Base-by-base conservation (phyloP, 495 filamentous ascomycete genomes). In the Xylona heveae region DNA sequence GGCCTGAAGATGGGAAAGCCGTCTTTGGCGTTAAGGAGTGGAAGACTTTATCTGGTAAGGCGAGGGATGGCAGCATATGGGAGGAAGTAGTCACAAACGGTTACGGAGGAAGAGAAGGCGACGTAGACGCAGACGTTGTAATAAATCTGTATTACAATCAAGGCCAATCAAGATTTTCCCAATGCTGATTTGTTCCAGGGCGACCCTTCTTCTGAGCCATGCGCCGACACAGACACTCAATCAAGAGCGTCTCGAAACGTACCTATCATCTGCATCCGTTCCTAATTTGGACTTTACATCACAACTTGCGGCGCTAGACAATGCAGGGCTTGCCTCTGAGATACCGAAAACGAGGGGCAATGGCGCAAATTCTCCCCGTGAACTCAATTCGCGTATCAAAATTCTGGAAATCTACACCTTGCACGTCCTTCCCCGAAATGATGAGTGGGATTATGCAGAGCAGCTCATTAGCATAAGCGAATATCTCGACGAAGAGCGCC, bases 351-450 rank as follows among this genome's bases (percentile, higher is more conserved):
- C 41, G 41, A 15, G 53, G n/a, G n/a, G 53, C 10, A 62, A 56
- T 40, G 76, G 75, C 36, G 71, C 79, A 17, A 66, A 75, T 40
- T 84, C 78, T 0, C 80, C 81, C 0, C 71, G 28, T 30, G 14
- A 64, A 74, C 22, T 64, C 31, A 52, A 55, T 15, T 45, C 45
- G 14, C 62, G 81, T 18, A 68, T 91, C 30, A 80, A 85, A 52
- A 74, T 97, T 29, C 72, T 94, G 24, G 90, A 97, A 53, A 61
- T 97, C 1, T 97, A 90, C 42, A 83, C 78, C 3, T 61, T 97
- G 4, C 88, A 95, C 51, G 79, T 95, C 13, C 70, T 97, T 10
- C 72, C 82, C 10, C 65, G 77, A 24, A 93, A 91, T 42, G 69
- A 73, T 21, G 81, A 95, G 55, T 97, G 90, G 88, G 77, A 85